These are phyloP conservation scores for Chlorella sp. DNA, from an alignment of 139 green algal genomes.

Conservation along the genomic window DNA sequence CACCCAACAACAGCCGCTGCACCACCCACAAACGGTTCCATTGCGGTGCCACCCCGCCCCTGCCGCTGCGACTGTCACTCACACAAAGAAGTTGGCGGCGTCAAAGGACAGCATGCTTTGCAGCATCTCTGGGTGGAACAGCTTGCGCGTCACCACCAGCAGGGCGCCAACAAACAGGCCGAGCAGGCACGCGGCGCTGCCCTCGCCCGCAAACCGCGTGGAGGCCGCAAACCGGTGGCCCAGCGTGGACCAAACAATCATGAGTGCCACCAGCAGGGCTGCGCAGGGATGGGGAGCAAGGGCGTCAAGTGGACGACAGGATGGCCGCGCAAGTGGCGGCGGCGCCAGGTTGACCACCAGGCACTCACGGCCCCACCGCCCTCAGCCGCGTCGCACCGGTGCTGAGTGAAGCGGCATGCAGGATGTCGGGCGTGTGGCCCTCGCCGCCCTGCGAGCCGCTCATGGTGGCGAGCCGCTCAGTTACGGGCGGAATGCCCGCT, in stretches of 20 bases:
- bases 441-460: neutral
- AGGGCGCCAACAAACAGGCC: slow-evolving; percentile 50
- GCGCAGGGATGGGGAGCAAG: neutral
- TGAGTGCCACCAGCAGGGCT: slow-evolving; percentile 66
- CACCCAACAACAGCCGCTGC: neutral
- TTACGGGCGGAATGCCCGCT: too few species aligned
- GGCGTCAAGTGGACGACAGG: too few species aligned
- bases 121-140: slow-evolving; percentile 43
- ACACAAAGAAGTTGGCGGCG: slow-evolving; percentile 65
- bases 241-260: slow-evolving; percentile 65
- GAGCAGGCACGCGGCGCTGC: slow-evolving; percentile 57
- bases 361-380: too few species aligned
- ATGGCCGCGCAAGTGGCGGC: neutral
- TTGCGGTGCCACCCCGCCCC: neutral
- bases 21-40: too few species aligned
- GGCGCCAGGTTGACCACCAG: neutral
- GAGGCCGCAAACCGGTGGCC: slow-evolving; percentile 61
- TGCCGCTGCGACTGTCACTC: slow-evolving; percentile 6
- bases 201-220: slow-evolving; percentile 58
- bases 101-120: slow-evolving; percentile 62
- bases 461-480: too few species aligned
- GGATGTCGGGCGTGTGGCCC: slow-evolving; percentile 4
- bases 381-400: neutral
- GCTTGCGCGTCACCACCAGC: slow-evolving; percentile 46
- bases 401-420: slow-evolving; percentile 12